Evolutionary conservation across 75 land plant genomes (phyloP).

Genomic region (Cunninghamia lanceolata): DNA sequence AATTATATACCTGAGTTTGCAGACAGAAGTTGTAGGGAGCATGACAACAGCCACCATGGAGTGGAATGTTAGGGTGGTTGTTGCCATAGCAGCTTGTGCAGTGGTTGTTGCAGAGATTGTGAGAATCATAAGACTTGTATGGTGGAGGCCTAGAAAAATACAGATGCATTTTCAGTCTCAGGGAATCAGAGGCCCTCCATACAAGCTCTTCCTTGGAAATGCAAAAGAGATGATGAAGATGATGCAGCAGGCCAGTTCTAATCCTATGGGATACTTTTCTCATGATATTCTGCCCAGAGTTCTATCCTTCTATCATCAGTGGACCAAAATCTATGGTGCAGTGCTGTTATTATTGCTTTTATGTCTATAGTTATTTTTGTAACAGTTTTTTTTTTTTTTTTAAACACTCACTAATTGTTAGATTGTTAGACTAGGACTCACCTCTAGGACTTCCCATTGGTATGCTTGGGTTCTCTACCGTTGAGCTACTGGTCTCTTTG

Average conservation of each 20-base stretch:
- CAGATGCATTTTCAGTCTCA: constrained; percentile 51
- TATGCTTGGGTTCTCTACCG: not conserved
- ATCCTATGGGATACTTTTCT: constrained; percentile 46
- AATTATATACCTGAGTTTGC: not conserved
- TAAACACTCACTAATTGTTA: too few species aligned
- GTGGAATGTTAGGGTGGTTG: not conserved
- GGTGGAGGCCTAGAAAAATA: constrained; percentile 65
- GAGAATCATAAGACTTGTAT: constrained; percentile 18
- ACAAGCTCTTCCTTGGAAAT: constrained; percentile 58
- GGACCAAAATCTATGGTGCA: constrained; percentile 81
- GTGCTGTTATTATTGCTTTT: not conserved
- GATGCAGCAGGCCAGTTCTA: constrained; percentile 58
- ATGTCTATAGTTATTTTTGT: not conserved
- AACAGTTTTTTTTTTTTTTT: not conserved
- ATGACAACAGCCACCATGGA: not conserved
- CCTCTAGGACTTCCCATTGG: not conserved
- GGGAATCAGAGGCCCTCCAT: constrained; percentile 63
- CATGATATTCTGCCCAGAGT: constrained; percentile 83
- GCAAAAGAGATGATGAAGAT: constrained; percentile 53
- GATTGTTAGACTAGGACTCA: not conserved
- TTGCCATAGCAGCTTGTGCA: not conserved
- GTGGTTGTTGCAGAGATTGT: not conserved
- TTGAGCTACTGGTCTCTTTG: not conserved
- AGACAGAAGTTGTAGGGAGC: not conserved
- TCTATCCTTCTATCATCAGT: constrained; percentile 66